Percentiles rank a stretch among this genome's conserved stretches.
Conservation (phyloP, 371 early-diverging fungal genomes). For the Umbelopsis sp. region DNA sequence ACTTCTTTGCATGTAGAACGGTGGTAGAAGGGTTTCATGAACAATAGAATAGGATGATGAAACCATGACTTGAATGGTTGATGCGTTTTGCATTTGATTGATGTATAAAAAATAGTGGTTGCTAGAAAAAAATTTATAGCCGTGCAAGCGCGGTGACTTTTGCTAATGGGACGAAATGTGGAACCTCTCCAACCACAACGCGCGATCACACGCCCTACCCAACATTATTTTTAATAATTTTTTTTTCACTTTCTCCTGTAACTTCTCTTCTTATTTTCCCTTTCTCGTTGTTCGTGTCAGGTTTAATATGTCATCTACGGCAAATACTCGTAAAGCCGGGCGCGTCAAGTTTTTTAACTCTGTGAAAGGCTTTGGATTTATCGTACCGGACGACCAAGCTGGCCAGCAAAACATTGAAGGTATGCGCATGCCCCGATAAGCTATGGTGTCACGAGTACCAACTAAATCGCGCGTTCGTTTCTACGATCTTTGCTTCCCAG, state of each 20-base stretch:
- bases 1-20: too few relatives aligned
- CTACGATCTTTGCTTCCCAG: neutral
- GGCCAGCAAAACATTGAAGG: slow-evolving; percentile 65
- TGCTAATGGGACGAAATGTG: slow-evolving; percentile 13
- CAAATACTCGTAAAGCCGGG: slow-evolving; percentile 58
- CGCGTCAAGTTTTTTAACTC: slow-evolving; percentile 88
- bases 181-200: slow-evolving; percentile 18
- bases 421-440: slow-evolving; percentile 34
- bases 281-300: slow-evolving; percentile 25
- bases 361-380: slow-evolving; percentile 88
- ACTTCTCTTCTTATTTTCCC: slow-evolving; percentile 14
- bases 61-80: too few relatives aligned
- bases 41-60: too few relatives aligned
- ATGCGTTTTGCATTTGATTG: neutral
- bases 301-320: slow-evolving; percentile 22
- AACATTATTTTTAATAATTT: slow-evolving; percentile 13
- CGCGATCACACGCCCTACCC: slow-evolving; percentile 22
- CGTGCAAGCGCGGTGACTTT: slow-evolving; percentile 1
- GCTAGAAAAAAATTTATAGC: neutral
- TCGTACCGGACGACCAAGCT: slow-evolving; percentile 70
- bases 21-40: too few relatives aligned
- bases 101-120: neutral
- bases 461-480: neutral
- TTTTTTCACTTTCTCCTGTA: slow-evolving; percentile 21
- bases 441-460: slow-evolving; percentile 7